Evolutionary conservation across 371 early-diverging fungal species (phyloP).

Genomic region (Rhizomucor miehei): DNA sequence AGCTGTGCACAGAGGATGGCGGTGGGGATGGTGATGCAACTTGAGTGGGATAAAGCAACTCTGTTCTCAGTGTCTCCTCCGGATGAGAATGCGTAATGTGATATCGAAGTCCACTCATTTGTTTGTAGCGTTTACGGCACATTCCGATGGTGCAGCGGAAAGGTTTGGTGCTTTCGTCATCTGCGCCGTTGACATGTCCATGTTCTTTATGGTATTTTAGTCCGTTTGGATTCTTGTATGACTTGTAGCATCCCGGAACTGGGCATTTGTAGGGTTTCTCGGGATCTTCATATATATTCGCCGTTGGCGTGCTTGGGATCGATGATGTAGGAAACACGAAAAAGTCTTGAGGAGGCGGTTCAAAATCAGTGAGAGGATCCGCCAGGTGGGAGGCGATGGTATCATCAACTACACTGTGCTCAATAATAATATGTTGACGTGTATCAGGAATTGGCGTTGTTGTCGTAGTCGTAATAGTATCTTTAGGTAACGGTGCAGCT

Average conservation of each 20-base stretch:
- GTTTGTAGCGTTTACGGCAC: slow-evolving; percentile 86
- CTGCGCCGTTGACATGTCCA: slow-evolving; percentile 7
- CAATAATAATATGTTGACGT: not conserved
- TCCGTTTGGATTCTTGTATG: slow-evolving; percentile 17
- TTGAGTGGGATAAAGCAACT: too few relatives aligned
- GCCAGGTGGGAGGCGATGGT: not conserved
- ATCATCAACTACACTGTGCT: not conserved
- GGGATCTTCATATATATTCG: too few relatives aligned
- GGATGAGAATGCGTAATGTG: slow-evolving; percentile 50
- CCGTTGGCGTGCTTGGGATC: too few relatives aligned
- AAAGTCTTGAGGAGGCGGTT: not conserved
- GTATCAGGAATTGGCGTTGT: not conserved
- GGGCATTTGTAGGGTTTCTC: slow-evolving; percentile 33
- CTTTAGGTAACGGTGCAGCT: not conserved
- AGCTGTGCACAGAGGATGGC: too few relatives aligned
- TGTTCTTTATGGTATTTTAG: slow-evolving; percentile 15
- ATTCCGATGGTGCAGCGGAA: slow-evolving; percentile 71
- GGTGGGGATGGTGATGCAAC: too few relatives aligned
- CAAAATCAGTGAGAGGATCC: not conserved
- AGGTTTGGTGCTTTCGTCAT: slow-evolving; percentile 39
- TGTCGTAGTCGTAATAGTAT: not conserved
- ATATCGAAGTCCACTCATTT: slow-evolving; percentile 89
- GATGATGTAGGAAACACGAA: too few relatives aligned
- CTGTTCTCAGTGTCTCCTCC: not conserved
- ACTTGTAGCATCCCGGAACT: slow-evolving; percentile 12